phyloP scores from a whole-genome alignment of 1,284 basidiomycete species.

The Tilletia caries region DNA sequence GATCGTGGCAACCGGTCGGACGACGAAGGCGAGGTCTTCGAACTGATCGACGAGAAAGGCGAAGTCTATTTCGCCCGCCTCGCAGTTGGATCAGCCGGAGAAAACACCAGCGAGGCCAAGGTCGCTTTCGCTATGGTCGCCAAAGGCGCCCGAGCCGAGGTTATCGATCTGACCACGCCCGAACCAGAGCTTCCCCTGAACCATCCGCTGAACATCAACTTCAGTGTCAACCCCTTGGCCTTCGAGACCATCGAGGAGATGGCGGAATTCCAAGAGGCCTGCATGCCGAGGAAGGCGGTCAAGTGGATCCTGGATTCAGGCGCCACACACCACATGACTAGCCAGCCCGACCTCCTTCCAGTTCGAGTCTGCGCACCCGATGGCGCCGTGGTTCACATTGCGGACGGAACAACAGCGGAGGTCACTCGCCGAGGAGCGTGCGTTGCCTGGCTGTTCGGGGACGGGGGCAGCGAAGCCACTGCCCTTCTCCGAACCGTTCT shows the following conservation, averaged over 20 bases:
- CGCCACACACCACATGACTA: constrained; percentile 1
- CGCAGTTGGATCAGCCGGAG: not conserved
- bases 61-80: not conserved
- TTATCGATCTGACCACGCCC: not conserved
- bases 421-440: not conserved
- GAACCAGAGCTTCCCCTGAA: too few relatives aligned
- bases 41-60: not conserved
- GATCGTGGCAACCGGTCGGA: not conserved
- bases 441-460: not conserved
- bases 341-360: not conserved
- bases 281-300: not conserved
- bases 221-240: not conserved
- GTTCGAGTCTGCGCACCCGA: too few relatives aligned
- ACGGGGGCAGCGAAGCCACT: not conserved
- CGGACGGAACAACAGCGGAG: not conserved
- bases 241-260: not conserved
- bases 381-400: not conserved
- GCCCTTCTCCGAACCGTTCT: not conserved
- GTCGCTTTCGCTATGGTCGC: not conserved
- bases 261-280: too few relatives aligned
- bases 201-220: not conserved
- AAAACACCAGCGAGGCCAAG: not conserved
- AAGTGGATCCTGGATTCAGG: not conserved
- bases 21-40: not conserved
- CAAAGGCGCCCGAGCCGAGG: too few relatives aligned